Base-by-base conservation (phyloP, 352 stramenopile genomes). In the Globisporangium heterothallicum region DNA sequence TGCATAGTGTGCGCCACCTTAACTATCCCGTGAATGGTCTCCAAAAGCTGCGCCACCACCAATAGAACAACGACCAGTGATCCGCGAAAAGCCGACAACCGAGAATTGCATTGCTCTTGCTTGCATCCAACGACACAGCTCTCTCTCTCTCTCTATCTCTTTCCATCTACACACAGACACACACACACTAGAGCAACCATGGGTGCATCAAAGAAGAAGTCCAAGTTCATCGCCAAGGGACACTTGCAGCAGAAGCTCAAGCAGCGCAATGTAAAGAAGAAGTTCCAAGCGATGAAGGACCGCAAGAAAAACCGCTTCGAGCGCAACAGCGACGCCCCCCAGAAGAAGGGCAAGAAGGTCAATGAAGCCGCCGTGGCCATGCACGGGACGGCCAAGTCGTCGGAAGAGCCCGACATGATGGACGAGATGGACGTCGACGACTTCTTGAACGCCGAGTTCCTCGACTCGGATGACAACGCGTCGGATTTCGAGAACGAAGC, bases 351-450 rank as follows among this genome's bases (percentile, higher is more conserved):
- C 38, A 58, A 79, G 47, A 61, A 64, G 42, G 56, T 60, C 36
- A 65, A 52, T 9, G 74, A 58, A 19, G 63, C 43, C 4, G 50
- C 42, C 8, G 49, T 61, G 5, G 66, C 47, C 8, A 57, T 43
- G 29, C 29, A 41, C 41, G 47, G 36, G 8, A 24, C 24, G 29
- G 8, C 27, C 25, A 27, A 25, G 3, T 18, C 36, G 18, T 16
- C 24, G 26, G 68, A 86, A 26, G 76, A 90, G 26, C 40, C 62
- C 0, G 83, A 93, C 54, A 93, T 93, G 76, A 51, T 94, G 59
- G 81, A 94, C 56, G 83, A 94, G 43, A 90, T 94, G 77, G 80
- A 94, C 53, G 78, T 94, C 36, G 83, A 94, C 58, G 83, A 91
- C 13, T 94, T 94, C 53, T 50, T 94, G 40, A 88, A 94, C 49